A percentile compares a stretch with the other conserved stretches of the same genome.
Conservation (phyloP, 2,329 filamentous ascomycete species). For the Trichophyton equinum region DNA sequence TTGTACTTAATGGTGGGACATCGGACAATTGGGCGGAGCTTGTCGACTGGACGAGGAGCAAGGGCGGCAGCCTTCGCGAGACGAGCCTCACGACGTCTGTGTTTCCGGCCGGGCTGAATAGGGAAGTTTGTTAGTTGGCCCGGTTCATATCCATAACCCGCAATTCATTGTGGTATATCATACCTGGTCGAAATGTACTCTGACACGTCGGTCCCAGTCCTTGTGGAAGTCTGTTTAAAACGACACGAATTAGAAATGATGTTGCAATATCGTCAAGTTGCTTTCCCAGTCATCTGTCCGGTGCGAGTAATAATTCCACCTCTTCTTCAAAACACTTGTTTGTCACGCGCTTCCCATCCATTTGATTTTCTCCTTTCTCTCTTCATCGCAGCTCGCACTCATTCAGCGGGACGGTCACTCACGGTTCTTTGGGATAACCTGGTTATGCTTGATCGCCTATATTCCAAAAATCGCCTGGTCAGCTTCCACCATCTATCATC, state of each 20-base stretch:
- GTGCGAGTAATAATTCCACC: background rate
- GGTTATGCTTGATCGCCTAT: constrained; percentile 99
- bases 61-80: constrained; percentile 88
- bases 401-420: constrained; percentile 30
- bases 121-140: constrained; percentile 4
- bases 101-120: constrained; percentile 84
- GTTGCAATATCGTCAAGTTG: background rate
- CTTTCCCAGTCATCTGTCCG: background rate
- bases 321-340: background rate
- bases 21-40: constrained; percentile 88
- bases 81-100: constrained; percentile 79
- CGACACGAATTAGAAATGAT: constrained; percentile 18
- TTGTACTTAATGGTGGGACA: constrained; percentile 99
- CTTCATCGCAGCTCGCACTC: background rate
- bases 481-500: background rate
- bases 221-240: constrained; percentile 75
- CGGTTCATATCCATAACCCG: background rate
- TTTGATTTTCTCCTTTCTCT: background rate
- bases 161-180: constrained; percentile 20
- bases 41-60: constrained; percentile 94
- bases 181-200: constrained; percentile 99
- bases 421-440: constrained; percentile 95
- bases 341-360: background rate
- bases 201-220: constrained; percentile 99
- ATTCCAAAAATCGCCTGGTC: background rate